These are phyloP conservation scores for Cucumis cinereus DNA, from an alignment of 306 rosid genomes.

Conservation along the genomic window DNA sequence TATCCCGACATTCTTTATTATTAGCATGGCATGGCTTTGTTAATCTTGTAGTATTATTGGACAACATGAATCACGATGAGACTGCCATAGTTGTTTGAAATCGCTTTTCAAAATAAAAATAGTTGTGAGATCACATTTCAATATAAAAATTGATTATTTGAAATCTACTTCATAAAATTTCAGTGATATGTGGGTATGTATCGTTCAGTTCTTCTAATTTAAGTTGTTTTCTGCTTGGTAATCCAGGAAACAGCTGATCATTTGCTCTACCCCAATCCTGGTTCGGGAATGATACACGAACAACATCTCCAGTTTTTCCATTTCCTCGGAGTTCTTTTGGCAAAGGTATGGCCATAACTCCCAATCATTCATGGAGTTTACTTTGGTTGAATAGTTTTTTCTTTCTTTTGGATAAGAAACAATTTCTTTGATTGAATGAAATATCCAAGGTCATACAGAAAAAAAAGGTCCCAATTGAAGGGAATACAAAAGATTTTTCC, in stretches of 20 bases:
- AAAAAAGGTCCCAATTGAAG: no score
- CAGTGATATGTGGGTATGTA: not conserved
- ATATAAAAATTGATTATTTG: not conserved
- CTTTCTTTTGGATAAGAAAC: no score
- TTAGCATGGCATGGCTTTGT: not conserved
- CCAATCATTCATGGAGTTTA: not conserved
- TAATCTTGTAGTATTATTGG: not conserved
- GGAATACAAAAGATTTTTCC: no score
- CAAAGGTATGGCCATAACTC: conserved; percentile 45
- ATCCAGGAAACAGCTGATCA: conserved; percentile 87
- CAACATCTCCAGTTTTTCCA: conserved; percentile 97
- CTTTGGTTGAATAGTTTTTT: not conserved
- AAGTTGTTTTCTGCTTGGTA: conserved; percentile 14
- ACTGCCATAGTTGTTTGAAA: not conserved
- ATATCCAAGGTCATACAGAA: no score
- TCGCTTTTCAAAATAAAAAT: not conserved
- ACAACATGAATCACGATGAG: not conserved
- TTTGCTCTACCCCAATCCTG: conserved; percentile 96
- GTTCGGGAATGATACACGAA: conserved; percentile 97
- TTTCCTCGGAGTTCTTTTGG: conserved; percentile 91
- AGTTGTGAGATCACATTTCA: not conserved
- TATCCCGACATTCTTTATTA: not conserved
- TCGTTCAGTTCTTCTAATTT: not conserved
- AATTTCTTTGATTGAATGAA: no score
- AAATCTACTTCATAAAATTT: not conserved